phyloP scores from a whole-genome alignment of 768 basidiomycete genomes.

The Mycena floridula region DNA sequence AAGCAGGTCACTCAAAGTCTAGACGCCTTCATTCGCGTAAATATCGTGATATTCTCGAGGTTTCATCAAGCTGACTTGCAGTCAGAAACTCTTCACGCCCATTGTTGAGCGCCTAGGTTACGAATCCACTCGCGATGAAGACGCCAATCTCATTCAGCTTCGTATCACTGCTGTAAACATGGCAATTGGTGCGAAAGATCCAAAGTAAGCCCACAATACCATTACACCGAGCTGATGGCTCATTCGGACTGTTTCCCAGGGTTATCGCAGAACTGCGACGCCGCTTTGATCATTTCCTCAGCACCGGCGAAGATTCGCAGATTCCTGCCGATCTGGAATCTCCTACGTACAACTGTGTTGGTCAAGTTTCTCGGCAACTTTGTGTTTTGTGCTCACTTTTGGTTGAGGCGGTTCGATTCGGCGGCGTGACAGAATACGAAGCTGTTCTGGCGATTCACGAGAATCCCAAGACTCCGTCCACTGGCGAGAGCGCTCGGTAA shows the following conservation, averaged over 20 bases:
- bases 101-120: constrained; percentile 76
- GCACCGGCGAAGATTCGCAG: constrained; percentile 67
- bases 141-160: constrained; percentile 47
- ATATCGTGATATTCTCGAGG: constrained; percentile 12
- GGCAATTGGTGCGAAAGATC: constrained; percentile 15
- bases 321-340: constrained; percentile 75
- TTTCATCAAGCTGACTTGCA: neutral
- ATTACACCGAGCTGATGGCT: neutral
- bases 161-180: neutral
- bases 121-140: constrained; percentile 61
- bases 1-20: constrained; percentile 44
- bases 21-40: constrained; percentile 54
- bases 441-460: constrained; percentile 63
- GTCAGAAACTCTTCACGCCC: constrained; percentile 62
- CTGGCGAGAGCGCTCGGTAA: constrained; percentile 47
- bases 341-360: constrained; percentile 46
- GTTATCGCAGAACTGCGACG: constrained; percentile 66
- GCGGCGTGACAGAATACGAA: constrained; percentile 71
- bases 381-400: neutral
- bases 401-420: constrained; percentile 75
- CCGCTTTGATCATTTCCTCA: constrained; percentile 67
- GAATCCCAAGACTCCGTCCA: constrained; percentile 71
- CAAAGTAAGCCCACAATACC: constrained; percentile 21
- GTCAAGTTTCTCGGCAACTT: constrained; percentile 13
- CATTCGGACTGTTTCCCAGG: constrained; percentile 26